A percentile compares a stretch with the other conserved stretches of the same genome.
Conservation (phyloP, 1,284 basidiomycete species). For the Neolentinus lepideus region DNA sequence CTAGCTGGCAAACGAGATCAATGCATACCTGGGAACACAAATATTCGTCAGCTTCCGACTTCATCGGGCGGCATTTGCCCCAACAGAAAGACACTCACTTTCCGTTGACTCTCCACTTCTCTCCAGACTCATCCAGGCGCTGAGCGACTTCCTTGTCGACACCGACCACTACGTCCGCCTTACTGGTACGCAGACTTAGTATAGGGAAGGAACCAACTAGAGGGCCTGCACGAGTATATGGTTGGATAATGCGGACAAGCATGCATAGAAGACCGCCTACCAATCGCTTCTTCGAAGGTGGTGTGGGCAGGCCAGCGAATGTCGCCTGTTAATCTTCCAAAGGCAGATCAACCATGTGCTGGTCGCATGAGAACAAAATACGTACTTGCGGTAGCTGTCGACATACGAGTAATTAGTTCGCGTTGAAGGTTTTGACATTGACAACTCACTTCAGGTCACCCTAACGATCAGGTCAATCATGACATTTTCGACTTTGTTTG, state of each 20-base stretch:
- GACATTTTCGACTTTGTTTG: too few species aligned
- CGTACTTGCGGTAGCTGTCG: constrained; percentile 75
- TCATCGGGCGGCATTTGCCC: background rate
- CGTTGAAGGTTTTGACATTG: background rate
- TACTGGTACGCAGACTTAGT: constrained; percentile 87
- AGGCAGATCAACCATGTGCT: background rate
- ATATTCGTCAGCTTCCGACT: background rate
- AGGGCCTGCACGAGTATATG: constrained; percentile 43
- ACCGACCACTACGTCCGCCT: constrained; percentile 92
- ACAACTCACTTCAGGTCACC: constrained; percentile 80
- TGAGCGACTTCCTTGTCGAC: constrained; percentile 60
- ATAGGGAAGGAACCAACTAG: constrained; percentile 76
- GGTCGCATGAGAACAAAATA: constrained; percentile 2
- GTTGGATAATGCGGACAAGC: background rate
- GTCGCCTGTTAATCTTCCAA: constrained; percentile 78
- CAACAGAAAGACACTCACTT: constrained; percentile 42
- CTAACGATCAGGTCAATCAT: constrained; percentile 29
- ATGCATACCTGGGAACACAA: constrained; percentile 30
- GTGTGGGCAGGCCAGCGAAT: constrained; percentile 84
- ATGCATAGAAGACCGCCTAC: constrained; percentile 29
- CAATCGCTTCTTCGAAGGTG: constrained; percentile 73
- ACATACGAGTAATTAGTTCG: constrained; percentile 2
- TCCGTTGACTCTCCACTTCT: constrained; percentile 78
- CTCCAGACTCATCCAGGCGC: constrained; percentile 57
- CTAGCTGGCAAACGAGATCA: constrained; percentile 30